These are phyloP conservation scores for Talaromyces sp. DNA, from an alignment of 2,329 filamentous ascomycete species.

Conservation along the genomic window DNA sequence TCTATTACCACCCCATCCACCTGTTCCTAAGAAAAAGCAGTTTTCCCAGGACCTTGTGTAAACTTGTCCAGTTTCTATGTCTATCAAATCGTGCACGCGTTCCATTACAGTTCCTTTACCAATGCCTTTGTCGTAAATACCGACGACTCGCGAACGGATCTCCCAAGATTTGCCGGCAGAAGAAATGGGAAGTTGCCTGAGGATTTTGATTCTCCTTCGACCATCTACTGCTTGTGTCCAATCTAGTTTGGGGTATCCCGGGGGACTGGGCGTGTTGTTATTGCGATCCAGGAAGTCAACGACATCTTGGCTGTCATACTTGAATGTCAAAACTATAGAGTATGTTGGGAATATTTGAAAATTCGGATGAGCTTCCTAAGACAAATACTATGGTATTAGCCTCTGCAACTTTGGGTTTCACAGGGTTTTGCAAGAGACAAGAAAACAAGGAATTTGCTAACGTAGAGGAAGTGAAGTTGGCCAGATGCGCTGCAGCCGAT, in stretches of 20 bases:
- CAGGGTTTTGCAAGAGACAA: too few species aligned
- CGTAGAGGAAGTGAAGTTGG: conserved; percentile 41
- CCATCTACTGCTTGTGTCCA: conserved; percentile 40
- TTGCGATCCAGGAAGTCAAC: conserved; percentile 38
- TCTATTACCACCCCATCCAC: conserved; percentile 41
- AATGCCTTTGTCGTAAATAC: conserved; percentile 42
- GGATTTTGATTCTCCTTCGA: conserved; percentile 36
- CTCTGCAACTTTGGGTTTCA: too few species aligned
- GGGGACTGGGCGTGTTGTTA: conserved; percentile 29
- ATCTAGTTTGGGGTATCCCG: conserved; percentile 37
- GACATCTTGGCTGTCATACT: conserved; percentile 39
- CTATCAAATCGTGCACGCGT: conserved; percentile 35
- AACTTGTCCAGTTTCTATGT: conserved; percentile 32
- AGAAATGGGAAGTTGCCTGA: conserved; percentile 31
- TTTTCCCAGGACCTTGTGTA: conserved; percentile 38
- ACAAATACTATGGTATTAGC: neutral
- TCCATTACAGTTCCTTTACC: conserved; percentile 40
- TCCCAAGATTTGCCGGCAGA: conserved; percentile 35
- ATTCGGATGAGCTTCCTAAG: conserved; percentile 36
- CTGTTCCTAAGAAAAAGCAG: conserved; percentile 43
- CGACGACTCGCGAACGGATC: conserved; percentile 37
- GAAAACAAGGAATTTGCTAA: neutral
- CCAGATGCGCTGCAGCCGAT: conserved; percentile 32
- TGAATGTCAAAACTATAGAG: conserved; percentile 25
- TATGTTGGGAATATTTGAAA: conserved; percentile 47